Evolutionary conservation across 768 basidiomycete species (phyloP), one percentile per base, ranked within the genome.

Genomic region (Phlebiopsis gigantea): DNA sequence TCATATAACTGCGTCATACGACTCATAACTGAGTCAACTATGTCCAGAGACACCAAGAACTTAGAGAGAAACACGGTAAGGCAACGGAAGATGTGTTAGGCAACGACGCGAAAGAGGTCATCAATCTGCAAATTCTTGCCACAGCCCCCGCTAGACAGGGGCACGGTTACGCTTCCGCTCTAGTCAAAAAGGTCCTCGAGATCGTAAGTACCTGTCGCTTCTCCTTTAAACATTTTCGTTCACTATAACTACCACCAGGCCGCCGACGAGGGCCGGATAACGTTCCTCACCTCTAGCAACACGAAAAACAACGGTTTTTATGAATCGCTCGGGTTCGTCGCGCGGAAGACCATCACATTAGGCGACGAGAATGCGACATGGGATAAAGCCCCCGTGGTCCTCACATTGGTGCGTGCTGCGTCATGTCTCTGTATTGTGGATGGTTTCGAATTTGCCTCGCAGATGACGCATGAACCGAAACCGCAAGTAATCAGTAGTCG

Each of bases 121-220:
- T 57, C 4, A 34, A 42, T 24, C n/a, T 60, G 41, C 25, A 52
- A 12, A 24, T 48, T 22, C 29, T 55, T 4, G 45, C 44, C 7
- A 55, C 54, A 28, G 4, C 46, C 2, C 50, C 51, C 6, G 51
- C 25, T 5, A 52, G 53, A 26, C 55, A 57, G 19, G 59, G 59
- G 12, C 59, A 25, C 14, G 55, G 59, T 15, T 60, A 59, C 47
- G 58, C 43, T 5, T 48, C 58, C 14, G 53, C 53, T 12, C 21
- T 59, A 26, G 28, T 54, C 46, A 47, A 44, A 48, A 31, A 17
- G n/a, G 46, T 59, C 1, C 34, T 25, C 6, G 46, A n/a, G 7
- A 30, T 39, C 21, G 58, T 59, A 28, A 55, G 25, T 50, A 15
- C n/a, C 30, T 44, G 3, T 25, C 24, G 31, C 31, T 34, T 34